Conservation (phyloP, 305 asterid species). For the Fraxinus angustifolia region DNA sequence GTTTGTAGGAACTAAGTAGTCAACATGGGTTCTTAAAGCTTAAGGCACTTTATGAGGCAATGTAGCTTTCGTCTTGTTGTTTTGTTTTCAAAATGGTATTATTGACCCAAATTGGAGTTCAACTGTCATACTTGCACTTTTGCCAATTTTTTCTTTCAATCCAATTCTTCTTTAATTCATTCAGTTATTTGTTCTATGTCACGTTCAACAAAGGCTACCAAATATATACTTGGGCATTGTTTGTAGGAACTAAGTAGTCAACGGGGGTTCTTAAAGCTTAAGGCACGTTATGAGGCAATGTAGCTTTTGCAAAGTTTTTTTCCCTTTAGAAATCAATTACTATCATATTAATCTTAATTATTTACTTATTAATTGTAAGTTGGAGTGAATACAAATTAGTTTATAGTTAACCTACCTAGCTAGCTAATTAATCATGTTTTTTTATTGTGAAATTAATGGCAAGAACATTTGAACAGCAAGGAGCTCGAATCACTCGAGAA, state of each 20-base stretch:
- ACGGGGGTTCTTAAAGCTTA: constrained; percentile 91
- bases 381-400: not conserved
- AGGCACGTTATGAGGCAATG: constrained; percentile 82
- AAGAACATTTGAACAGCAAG: constrained; percentile 54
- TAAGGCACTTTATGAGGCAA: constrained; percentile 82
- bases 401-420: not conserved
- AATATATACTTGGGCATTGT: not conserved
- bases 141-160: too few species aligned
- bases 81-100: too few species aligned
- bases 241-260: constrained; percentile 87
- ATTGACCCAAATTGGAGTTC: too few species aligned
- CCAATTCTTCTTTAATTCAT: too few species aligned
- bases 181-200: too few species aligned
- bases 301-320: constrained; percentile 69
- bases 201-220: too few species aligned
- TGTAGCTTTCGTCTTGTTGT: constrained; percentile 45
- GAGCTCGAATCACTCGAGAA: constrained; percentile 90
- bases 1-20: constrained; percentile 77
- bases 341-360: not conserved
- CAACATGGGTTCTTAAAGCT: constrained; percentile 95
- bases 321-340: not conserved
- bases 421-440: not conserved
- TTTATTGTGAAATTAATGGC: not conserved
- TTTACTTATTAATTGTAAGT: not conserved
- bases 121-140: too few species aligned